Evolutionary conservation across 176 grass and related monocot genomes (phyloP), one percentile per base, ranked within the genome.

Genomic region (Zoysia japonica): DNA sequence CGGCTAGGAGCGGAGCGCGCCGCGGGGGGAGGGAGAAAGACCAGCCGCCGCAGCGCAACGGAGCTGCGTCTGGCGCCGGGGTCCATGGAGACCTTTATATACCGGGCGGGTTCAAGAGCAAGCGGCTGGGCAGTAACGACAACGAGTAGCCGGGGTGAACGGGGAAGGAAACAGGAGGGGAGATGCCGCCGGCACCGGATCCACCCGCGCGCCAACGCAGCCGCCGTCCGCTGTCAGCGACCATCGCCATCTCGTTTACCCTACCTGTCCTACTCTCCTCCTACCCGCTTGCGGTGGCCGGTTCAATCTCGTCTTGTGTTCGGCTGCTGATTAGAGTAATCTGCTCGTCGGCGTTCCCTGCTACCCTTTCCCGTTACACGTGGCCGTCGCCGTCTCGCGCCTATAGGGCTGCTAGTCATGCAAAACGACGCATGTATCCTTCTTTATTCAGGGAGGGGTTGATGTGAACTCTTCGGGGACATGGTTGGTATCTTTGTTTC

Each of bases 131-230:
- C 35, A 1, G 15, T 54, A 20, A 61, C 7, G 28, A 28, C 28
- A 28, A 0, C 28, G 57, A 45, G 6, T 7, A 65, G 66, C 41
- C 41, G 38, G 6, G n/a, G 2, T 11, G 5, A 6, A 48, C 1
- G 6, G 16, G 0, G 11, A 7, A 5, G 0, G 16, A 0, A 13
- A 2, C 19, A 3, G 28, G 28, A 28, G 28, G 28, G 28, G 28
- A 82, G 76, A 64, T 84, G 75, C 20, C 20, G 53, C 81, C 81
- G 76, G 1, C 86, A 88, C 81, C 76, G 86, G 69, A 61, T 88
- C 81, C 81, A 42, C 54, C 81, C 40, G 20, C 42, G 73, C 67
- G 54, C 70, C 81, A 68, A 15, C 80, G 49, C 75, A 16, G 57
- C 57, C 51, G 47, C 47, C 57, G 20, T 16, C 64, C 15, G 77